Evolutionary conservation across 305 asterid species (phyloP).

Genomic region (Fraxinus sp.): DNA sequence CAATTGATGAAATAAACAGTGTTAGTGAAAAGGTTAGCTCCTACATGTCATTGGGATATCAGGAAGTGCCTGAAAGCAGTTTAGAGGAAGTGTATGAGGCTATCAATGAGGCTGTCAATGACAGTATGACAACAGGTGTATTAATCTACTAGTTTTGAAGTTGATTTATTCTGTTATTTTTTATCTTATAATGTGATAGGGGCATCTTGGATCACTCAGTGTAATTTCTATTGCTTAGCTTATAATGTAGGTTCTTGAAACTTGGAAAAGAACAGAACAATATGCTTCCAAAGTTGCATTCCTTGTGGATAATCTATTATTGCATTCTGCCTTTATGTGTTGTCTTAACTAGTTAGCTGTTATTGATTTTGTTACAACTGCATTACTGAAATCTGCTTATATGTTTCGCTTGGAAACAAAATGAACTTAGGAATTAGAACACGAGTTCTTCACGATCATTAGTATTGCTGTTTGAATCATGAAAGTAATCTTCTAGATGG

Average conservation of each 20-base stretch:
- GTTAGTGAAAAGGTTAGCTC: constrained; percentile 31
- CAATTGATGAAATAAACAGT: constrained; percentile 26
- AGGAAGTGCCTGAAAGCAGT: constrained; percentile 35
- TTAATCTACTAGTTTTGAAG: constrained; percentile 9
- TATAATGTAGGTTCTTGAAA: neutral
- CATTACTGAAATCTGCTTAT: neutral
- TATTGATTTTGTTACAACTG: neutral
- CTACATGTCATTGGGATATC: constrained; percentile 34
- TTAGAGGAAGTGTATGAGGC: constrained; percentile 29
- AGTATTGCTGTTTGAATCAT: neutral
- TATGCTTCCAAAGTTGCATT: neutral
- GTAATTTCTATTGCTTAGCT: neutral
- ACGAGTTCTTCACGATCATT: neutral
- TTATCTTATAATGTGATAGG: neutral
- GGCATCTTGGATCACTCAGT: constrained; percentile 7
- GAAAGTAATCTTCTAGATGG: neutral
- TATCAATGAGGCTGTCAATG: constrained; percentile 24
- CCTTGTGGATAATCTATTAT: neutral
- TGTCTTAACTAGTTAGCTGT: neutral
- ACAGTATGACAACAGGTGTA: constrained; percentile 43
- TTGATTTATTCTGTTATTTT: constrained; percentile 4
- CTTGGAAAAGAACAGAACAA: neutral
- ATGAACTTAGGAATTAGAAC: neutral
- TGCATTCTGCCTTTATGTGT: neutral
- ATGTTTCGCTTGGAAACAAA: neutral